Base-by-base conservation (phyloP, 2,329 filamentous ascomycete species). In the Fusarium sp. region DNA sequence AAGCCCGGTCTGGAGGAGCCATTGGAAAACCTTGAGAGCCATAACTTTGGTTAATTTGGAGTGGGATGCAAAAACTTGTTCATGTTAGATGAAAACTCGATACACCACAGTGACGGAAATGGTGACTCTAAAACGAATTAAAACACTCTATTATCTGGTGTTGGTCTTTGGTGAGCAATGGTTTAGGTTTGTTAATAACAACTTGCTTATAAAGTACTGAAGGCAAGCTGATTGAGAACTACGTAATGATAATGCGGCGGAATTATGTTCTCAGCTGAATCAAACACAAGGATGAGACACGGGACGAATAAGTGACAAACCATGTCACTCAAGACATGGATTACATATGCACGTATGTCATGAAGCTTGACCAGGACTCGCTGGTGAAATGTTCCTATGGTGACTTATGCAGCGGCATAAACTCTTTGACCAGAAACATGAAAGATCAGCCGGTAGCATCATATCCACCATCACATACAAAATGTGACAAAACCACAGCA, bases 121-220 rank as follows among this genome's bases (percentile, higher is more conserved):
- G 5, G 9, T n/a, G 5, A 15, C 3, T 42, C 1, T 21, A n/a
- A 19, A 46, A 13, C 5, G 15, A 13, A 19, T 0, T 8, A 19
- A 28, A 5, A 6, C 11, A 30, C 9, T n/a, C 4, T 2, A 30
- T 30, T 9, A 6, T 10, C 6, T 30, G 28, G 0, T 28, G 2
- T 5, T 21, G 13, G 5, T 21, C 0, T 28, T 21, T 3, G 0
- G 12, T 28, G 43, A 21, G 18, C 4, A 0, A 15, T 21, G 0
- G 12, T 4, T n/a, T n/a, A 3, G 4, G 3, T 30, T 0, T 0
- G 46, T 3, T 9, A 12, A n/a, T 5, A 11, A 9, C 19, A 11
- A 10, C 18, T 21, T 5, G 9, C 1, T 32, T 9, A 9, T 49
- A 3, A 12, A 9, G 15, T 18, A n/a, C 28, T 13, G 6, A 3